These are phyloP conservation scores for Anthostomella pinea DNA, from an alignment of 2,329 filamentous ascomycete genomes.

Conservation along the genomic window DNA sequence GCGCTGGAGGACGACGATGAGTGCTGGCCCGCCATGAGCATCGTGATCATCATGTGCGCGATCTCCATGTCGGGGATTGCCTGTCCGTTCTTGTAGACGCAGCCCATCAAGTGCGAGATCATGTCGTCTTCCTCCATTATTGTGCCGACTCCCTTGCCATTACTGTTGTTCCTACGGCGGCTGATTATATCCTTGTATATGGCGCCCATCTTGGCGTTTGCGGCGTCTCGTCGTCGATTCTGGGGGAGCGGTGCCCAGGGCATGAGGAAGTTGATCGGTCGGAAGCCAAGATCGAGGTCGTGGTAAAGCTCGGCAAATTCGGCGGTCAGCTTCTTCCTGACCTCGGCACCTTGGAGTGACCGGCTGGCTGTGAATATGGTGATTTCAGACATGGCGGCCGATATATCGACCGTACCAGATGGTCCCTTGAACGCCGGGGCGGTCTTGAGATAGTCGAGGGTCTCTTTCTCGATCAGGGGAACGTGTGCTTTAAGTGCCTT, in stretches of 20 bases:
- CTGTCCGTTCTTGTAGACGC: constrained; percentile 71
- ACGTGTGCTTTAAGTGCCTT: constrained; percentile 65
- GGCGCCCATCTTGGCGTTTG: constrained; percentile 66
- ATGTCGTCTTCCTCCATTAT: constrained; percentile 64
- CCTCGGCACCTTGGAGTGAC: constrained; percentile 72
- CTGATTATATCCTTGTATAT: constrained; percentile 72
- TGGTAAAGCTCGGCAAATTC: constrained; percentile 75
- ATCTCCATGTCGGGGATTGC: constrained; percentile 71
- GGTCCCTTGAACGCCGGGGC: constrained; percentile 55
- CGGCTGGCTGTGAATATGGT: constrained; percentile 80
- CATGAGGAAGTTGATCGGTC: constrained; percentile 78
- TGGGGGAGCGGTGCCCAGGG: constrained; percentile 76
- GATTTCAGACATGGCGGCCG: constrained; percentile 68
- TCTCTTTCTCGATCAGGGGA: constrained; percentile 67
- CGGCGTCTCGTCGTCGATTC: constrained; percentile 69
- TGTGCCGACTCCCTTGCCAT: constrained; percentile 44
- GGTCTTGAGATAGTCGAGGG: constrained; percentile 60
- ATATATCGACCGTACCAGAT: constrained; percentile 62
- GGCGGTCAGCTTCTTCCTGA: constrained; percentile 67
- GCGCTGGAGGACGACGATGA: constrained; percentile 73
- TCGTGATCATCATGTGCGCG: constrained; percentile 82
- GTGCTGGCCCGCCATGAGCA: constrained; percentile 83
- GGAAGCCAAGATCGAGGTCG: constrained; percentile 77
- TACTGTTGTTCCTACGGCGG: constrained; percentile 53
- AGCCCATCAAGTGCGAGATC: constrained; percentile 77